phyloP scores from a whole-genome alignment of 371 early-diverging fungal species.

The Syncephalastrum contaminatum region DNA sequence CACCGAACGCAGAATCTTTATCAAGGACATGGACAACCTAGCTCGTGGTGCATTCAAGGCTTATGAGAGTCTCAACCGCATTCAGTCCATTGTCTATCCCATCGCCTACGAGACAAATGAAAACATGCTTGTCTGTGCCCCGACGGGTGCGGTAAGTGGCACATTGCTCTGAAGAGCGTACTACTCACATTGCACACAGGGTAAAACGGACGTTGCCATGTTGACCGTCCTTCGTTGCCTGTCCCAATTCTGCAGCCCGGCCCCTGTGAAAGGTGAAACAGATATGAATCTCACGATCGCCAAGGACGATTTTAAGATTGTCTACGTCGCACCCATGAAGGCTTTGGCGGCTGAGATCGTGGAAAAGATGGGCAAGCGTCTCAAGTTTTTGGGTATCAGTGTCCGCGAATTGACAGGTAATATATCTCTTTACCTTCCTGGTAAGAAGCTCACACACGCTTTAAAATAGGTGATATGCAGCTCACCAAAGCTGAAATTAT shows the following conservation, averaged over 20 bases:
- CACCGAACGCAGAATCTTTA: slow-evolving; percentile 58
- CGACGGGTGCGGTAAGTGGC: slow-evolving; percentile 93
- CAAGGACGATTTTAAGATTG: slow-evolving; percentile 89
- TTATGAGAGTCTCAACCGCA: slow-evolving; percentile 88
- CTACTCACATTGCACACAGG: slow-evolving; percentile 42
- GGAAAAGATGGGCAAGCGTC: slow-evolving; percentile 84
- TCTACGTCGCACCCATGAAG: slow-evolving; percentile 99
- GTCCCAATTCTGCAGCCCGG: slow-evolving; percentile 62
- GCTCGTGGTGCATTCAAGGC: slow-evolving; percentile 80
- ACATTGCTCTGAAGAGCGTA: background rate
- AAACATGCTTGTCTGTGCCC: slow-evolving; percentile 99
- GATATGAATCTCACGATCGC: slow-evolving; percentile 57
- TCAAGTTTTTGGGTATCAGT: slow-evolving; percentile 81
- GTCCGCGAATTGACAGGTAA: slow-evolving; percentile 90
- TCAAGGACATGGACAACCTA: slow-evolving; percentile 71
- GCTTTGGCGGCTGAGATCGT: slow-evolving; percentile 98
- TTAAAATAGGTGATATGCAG: slow-evolving; percentile 88
- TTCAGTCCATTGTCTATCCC: slow-evolving; percentile 95
- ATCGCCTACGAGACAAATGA: slow-evolving; percentile 92
- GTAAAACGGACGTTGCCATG: slow-evolving; percentile 99
- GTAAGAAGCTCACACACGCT: slow-evolving; percentile 4
- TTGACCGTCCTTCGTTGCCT: slow-evolving; percentile 85
- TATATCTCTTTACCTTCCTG: background rate
- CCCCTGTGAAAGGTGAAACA: slow-evolving; percentile 39
- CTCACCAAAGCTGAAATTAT: slow-evolving; percentile 89